These are phyloP conservation scores for Ceratobasidium sp. DNA, from an alignment of 1,284 basidiomycete genomes.

Conservation along the genomic window DNA sequence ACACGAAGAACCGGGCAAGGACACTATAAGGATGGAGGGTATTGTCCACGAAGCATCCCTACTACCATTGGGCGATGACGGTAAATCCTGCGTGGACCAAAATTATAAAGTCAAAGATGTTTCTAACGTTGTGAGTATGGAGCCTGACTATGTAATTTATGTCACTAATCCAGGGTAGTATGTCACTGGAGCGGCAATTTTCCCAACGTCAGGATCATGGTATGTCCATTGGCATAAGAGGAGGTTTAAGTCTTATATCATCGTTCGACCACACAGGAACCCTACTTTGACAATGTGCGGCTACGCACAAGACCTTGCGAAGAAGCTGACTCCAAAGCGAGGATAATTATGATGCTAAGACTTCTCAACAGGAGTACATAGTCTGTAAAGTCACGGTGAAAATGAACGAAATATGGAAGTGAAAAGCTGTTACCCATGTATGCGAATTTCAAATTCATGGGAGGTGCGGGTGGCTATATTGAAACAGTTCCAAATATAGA, in stretches of 20 bases:
- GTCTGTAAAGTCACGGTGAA: neutral
- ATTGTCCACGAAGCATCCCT: conserved; percentile 52
- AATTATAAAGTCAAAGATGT: conserved; percentile 34
- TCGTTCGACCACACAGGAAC: conserved; percentile 17
- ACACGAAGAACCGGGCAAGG: conserved; percentile 11
- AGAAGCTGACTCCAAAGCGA: conserved; percentile 44
- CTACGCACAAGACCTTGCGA: conserved; percentile 52
- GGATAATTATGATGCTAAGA: neutral
- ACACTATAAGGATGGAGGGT: conserved; percentile 47
- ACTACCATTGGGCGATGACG: conserved; percentile 41
- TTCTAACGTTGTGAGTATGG: conserved; percentile 25
- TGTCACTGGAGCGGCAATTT: conserved; percentile 49
- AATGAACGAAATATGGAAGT: neutral
- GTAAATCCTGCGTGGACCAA: conserved; percentile 18
- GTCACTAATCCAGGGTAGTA: conserved; percentile 20
- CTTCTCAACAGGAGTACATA: neutral
- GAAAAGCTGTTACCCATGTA: neutral
- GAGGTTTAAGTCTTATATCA: neutral
- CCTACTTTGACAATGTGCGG: conserved; percentile 52
- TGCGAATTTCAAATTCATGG: too few relatives aligned
- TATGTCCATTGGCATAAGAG: neutral
- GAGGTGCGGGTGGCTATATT: too few relatives aligned
- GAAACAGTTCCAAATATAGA: too few relatives aligned
- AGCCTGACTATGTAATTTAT: neutral
- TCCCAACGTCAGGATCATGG: conserved; percentile 50